Percentiles rank a stretch among this genome's conserved stretches.
phyloP scores from a whole-genome alignment of 768 basidiomycete genomes.

The Boletus barrowsii region DNA sequence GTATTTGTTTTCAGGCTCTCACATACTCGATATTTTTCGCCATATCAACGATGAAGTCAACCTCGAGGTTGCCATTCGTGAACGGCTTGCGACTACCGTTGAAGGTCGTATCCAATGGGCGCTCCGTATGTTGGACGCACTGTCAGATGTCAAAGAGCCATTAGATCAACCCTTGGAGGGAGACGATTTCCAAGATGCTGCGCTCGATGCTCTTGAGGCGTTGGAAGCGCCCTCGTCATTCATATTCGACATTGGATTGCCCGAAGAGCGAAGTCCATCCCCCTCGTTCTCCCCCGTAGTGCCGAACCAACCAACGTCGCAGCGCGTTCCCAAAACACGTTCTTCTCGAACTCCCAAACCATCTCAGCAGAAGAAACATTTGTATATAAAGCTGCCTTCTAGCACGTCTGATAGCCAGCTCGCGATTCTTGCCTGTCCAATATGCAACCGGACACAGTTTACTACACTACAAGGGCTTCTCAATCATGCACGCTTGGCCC shows the following conservation, averaged over 20 bases:
- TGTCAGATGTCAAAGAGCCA: conserved; percentile 20
- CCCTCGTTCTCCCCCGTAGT: conserved; percentile 20
- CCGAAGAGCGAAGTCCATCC: conserved; percentile 23
- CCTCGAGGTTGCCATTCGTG: conserved; percentile 42
- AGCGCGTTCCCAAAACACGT: conserved; percentile 25
- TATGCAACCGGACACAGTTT: conserved; percentile 46
- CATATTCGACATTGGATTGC: conserved; percentile 29
- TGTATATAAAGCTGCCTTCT: conserved; percentile 39
- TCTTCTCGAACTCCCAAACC: conserved; percentile 27
- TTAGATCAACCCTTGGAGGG: conserved; percentile 18
- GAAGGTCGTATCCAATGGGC: conserved; percentile 48
- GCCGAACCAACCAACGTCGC: conserved; percentile 10
- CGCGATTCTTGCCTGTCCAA: conserved; percentile 39
- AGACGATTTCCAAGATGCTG: conserved; percentile 38
- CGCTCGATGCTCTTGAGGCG: conserved; percentile 41
- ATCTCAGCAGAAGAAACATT: conserved; percentile 33
- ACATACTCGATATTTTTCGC: conserved; percentile 11
- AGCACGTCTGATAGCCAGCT: conserved; percentile 28
- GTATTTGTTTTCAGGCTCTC: conserved; percentile 10
- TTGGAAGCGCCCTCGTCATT: conserved; percentile 38
- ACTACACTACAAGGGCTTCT: conserved; percentile 50
- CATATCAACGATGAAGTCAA: conserved; percentile 38
- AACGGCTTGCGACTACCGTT: conserved; percentile 40
- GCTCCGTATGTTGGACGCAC: conserved; percentile 36
- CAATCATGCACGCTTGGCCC: conserved; percentile 50